Evolutionary conservation across 2,329 filamentous ascomycete genomes (phyloP).

Genomic region (Sporothrix inflata): DNA sequence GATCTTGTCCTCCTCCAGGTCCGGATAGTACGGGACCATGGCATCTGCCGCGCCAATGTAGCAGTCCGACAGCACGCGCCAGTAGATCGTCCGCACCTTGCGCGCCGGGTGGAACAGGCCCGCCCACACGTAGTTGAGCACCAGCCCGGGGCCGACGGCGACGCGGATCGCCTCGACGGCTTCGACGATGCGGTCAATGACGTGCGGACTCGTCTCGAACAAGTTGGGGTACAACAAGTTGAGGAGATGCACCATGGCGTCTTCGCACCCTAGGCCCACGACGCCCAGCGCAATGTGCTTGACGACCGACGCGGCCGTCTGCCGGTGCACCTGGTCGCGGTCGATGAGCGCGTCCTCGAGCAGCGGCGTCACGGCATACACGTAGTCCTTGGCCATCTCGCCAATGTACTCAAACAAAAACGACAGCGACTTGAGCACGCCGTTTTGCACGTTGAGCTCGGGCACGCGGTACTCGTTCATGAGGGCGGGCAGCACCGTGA

Average conservation of each 20-base stretch:
- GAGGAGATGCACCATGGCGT: conserved; percentile 96
- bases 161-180: conserved; percentile 95
- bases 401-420: conserved; percentile 99
- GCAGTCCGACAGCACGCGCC: conserved; percentile 94
- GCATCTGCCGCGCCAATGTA: conserved; percentile 93
- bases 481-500: conserved; percentile 94
- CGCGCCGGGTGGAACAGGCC: conserved; percentile 95
- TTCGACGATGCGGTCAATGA: conserved; percentile 97
- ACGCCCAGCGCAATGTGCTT: conserved; percentile 98
- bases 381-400: conserved; percentile 99
- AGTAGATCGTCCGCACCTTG: conserved; percentile 93
- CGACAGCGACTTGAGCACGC: conserved; percentile 92
- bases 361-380: conserved; percentile 94
- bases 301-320: conserved; percentile 94
- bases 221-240: conserved; percentile 96
- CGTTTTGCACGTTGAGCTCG: conserved; percentile 98
- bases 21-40: conserved; percentile 96
- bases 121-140: conserved; percentile 98
- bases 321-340: conserved; percentile 94
- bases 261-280: conserved; percentile 95
- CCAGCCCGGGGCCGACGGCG: conserved; percentile 86
- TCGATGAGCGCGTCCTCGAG: conserved; percentile 97
- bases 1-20: conserved; percentile 77
- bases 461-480: conserved; percentile 99
- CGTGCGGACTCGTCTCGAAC: conserved; percentile 96